A percentile compares a stretch with the other conserved stretches of the same genome.
These are phyloP conservation scores for Babjeviella inositovora DNA, from an alignment of 805 yeast species.

Conservation along the genomic window DNA sequence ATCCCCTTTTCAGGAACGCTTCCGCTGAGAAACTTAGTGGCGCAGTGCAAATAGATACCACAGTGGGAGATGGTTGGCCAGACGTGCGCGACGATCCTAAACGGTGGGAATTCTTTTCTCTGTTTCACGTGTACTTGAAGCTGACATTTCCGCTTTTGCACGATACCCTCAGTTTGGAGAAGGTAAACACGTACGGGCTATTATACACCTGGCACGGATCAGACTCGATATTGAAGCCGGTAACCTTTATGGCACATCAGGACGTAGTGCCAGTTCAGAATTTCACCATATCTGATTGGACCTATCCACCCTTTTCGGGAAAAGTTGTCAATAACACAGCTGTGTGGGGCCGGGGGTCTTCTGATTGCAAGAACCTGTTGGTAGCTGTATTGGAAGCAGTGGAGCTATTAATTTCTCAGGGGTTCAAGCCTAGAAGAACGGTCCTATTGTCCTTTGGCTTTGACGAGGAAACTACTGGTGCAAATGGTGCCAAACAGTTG, in stretches of 20 bases:
- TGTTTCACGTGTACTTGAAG: slow-evolving; percentile 37
- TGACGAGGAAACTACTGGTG: slow-evolving; percentile 20
- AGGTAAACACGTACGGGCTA: slow-evolving; percentile 47
- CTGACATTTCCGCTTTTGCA: slow-evolving; percentile 37
- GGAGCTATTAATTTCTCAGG: slow-evolving; percentile 9
- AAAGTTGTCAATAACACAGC: too few relatives aligned
- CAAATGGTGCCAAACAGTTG: slow-evolving; percentile 14
- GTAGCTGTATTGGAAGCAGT: slow-evolving; percentile 15
- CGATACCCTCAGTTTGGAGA: slow-evolving; percentile 27
- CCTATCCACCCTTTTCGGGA: slow-evolving; percentile 50
- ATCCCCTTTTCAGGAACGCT: slow-evolving; percentile 17
- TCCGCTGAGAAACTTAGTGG: slow-evolving; percentile 31
- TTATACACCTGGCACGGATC: slow-evolving; percentile 50
- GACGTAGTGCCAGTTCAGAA: slow-evolving; percentile 69
- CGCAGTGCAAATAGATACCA: slow-evolving; percentile 54
- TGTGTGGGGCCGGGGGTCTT: slow-evolving; percentile 15
- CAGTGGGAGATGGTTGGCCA: slow-evolving; percentile 35
- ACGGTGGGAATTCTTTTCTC: slow-evolving; percentile 26
- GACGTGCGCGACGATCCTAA: slow-evolving; percentile 31
- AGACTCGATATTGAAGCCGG: slow-evolving; percentile 33
- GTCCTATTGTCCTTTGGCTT: slow-evolving; percentile 19
- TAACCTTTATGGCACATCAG: slow-evolving; percentile 60
- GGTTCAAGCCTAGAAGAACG: slow-evolving; percentile 16
- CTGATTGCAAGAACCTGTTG: slow-evolving; percentile 15
- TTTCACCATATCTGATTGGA: slow-evolving; percentile 43